Conservation (phyloP, 1,139 yeast genomes). For the Saccharomycopsis crataegensis region DNA sequence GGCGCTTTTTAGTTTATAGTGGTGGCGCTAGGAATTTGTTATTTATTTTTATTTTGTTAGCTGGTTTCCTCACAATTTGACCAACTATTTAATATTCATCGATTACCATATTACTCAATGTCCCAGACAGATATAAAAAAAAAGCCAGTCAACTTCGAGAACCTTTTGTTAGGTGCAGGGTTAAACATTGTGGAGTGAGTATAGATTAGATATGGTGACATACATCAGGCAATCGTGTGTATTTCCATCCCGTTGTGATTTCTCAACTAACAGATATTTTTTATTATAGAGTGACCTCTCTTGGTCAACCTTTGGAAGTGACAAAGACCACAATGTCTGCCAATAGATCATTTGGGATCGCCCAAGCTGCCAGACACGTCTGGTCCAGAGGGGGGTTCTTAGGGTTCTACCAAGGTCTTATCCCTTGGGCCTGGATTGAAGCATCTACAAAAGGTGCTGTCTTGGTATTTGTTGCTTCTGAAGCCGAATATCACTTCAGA, state of each 20-base stretch:
- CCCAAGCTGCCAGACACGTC: slow-evolving; percentile 64
- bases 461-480: slow-evolving; percentile 86
- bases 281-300: slow-evolving; percentile 54
- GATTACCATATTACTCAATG: no score
- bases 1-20: no score
- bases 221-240: slow-evolving; percentile 16
- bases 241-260: neutral
- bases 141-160: slow-evolving; percentile 83
- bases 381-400: slow-evolving; percentile 89
- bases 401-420: slow-evolving; percentile 94
- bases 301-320: slow-evolving; percentile 96
- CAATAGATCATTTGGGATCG: slow-evolving; percentile 62
- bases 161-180: slow-evolving; percentile 89
- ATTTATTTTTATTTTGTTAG: no score
- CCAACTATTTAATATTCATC: neutral
- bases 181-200: slow-evolving; percentile 69
- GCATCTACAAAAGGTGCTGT: slow-evolving; percentile 99
- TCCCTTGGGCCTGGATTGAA: slow-evolving; percentile 99
- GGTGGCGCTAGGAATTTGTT: no score
- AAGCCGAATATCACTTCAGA: slow-evolving; percentile 75
- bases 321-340: slow-evolving; percentile 98
- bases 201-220: no score
- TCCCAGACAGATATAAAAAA: slow-evolving; percentile 40
- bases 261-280: neutral
- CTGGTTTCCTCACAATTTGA: neutral